Base-by-base conservation (phyloP, 306 rosid species). In the Styphnolobium japonicum region DNA sequence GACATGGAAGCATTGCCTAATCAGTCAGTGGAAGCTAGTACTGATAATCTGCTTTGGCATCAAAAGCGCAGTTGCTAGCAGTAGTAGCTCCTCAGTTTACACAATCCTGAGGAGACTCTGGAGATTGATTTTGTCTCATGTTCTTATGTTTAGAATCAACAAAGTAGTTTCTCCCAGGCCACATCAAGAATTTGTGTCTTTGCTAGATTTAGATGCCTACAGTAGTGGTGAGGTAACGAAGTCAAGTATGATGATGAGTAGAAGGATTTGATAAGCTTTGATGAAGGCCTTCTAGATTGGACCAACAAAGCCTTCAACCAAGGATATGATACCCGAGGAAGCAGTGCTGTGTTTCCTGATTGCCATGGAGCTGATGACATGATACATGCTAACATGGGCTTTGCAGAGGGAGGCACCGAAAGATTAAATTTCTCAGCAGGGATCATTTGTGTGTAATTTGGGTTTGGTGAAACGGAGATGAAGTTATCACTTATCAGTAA, bases 1-100 rank as follows among this genome's bases (percentile, higher is more conserved):
- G 89, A 91, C 92, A 79, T 93, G 94, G 96, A 93, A 84, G 94
- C 92, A 18, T 60, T 86, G 75, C 97, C 97, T 33, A 88, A 85
- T 81, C 89, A 52, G 11, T 84, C 72, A 51, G 96, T 89, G 48
- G 96, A 91, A 85, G 55, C 74, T 36, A 86, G 72, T 21, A 73
- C 88, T 0, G 96, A 91, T n/a, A 10, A 65, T 45, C 82, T 89
- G 77, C 90, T 89, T 48, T 87, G 87, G 57, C 87, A 58, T 57
- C 78, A 91, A 71, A 93, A 86, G 84, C 97, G 93, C 75, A 89
- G 48, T 70, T 91, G 94, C 86, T 93, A 87, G 83, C 76, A 52
- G 67, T 48, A 49, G 5, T 11, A 46, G 73, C 37, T 34, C 25
- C 42, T 71, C 71, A 4, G 15, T 43, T 4, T 33, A 51, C 42